Base-by-base conservation (phyloP, 768 basidiomycete genomes). In the Gautieria morchelliformis region DNA sequence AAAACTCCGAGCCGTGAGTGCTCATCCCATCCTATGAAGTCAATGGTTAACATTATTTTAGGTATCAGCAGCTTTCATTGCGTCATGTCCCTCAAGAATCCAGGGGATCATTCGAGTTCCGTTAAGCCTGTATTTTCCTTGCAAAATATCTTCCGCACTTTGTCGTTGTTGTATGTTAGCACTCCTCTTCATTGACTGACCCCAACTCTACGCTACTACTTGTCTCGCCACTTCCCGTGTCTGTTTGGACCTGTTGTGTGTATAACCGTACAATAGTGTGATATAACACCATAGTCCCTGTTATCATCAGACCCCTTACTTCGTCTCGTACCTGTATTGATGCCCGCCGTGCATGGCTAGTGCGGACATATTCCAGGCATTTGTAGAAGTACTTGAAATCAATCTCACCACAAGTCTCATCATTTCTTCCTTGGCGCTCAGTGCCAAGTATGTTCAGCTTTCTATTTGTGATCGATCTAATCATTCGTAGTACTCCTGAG, bases 51-150 rank as follows among this genome's bases (percentile, higher is more conserved):
- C 55, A 57, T n/a, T 27, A 12, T 40, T 53, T 19, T 66, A 91
- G 90, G 63, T 95, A 94, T 72, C 93, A 96, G 69, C 89, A 95
- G 64, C 68, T 96, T 52, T 88, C 87, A 5, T 77, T 96, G 58
- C 76, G 76, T 35, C 90, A 95, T 64, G 79, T 90, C 45, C 84
- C 86, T 15, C 84, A 89, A 66, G 73, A 76, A 41, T 80, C 81
- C 56, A 87, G 78, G 65, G 83, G 87, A 30, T 83, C 80, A 63
- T 93, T 94, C 64, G 93, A 95, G 74, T 87, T 95, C 71, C 87
- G 93, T 60, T 93, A 27, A 49, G 6, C 48, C 32, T 22, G 42
- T 37, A 22, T 22, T 17, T 44, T 44, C 5, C n/a, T 44, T 2
- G n/a, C 42, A 44, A n/a, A n/a, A n/a, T 49, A 49, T 30, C 48